Evolutionary conservation across 805 yeast genomes (phyloP).

Genomic region (Metschnikowia lochheadii): DNA sequence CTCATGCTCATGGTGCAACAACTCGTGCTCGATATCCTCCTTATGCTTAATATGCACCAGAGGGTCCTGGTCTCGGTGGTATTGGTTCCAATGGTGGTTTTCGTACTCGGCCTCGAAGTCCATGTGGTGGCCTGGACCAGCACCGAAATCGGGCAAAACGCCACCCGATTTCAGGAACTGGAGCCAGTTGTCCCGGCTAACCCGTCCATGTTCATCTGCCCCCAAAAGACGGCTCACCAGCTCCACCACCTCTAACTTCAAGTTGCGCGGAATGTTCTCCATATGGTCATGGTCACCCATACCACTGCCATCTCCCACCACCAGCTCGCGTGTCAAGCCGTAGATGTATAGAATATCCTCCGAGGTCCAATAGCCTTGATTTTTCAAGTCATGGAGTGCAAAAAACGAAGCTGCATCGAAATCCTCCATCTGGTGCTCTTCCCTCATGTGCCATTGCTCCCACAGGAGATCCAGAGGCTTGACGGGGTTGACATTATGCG

Average conservation of each 20-base stretch:
- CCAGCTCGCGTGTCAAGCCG: constrained; percentile 68
- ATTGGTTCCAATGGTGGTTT: constrained; percentile 89
- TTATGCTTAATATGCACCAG: constrained; percentile 75
- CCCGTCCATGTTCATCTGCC: constrained; percentile 57
- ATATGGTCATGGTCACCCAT: constrained; percentile 71
- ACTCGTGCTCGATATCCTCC: constrained; percentile 86
- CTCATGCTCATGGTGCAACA: constrained; percentile 81
- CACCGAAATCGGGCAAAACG: constrained; percentile 84
- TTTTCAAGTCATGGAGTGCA: constrained; percentile 68
- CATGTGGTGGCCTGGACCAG: constrained; percentile 91
- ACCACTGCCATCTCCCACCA: constrained; percentile 87
- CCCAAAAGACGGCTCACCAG: constrained; percentile 61
- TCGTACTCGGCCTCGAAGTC: constrained; percentile 93
- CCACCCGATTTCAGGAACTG: constrained; percentile 58
- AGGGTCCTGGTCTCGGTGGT: constrained; percentile 74
- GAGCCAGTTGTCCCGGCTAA: constrained; percentile 68
- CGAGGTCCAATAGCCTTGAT: constrained; percentile 51
- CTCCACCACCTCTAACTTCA: constrained; percentile 51
- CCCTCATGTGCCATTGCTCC: constrained; percentile 89
- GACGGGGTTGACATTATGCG: constrained; percentile 12
- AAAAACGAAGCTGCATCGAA: constrained; percentile 77
- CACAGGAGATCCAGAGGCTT: constrained; percentile 46
- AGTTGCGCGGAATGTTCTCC: constrained; percentile 47
- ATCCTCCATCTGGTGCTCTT: constrained; percentile 75
- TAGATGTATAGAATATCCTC: constrained; percentile 74